A percentile compares a stretch with the other conserved stretches of the same genome.
Conservation (phyloP, 2,329 filamentous ascomycete genomes). For the Kalmusia sp. region DNA sequence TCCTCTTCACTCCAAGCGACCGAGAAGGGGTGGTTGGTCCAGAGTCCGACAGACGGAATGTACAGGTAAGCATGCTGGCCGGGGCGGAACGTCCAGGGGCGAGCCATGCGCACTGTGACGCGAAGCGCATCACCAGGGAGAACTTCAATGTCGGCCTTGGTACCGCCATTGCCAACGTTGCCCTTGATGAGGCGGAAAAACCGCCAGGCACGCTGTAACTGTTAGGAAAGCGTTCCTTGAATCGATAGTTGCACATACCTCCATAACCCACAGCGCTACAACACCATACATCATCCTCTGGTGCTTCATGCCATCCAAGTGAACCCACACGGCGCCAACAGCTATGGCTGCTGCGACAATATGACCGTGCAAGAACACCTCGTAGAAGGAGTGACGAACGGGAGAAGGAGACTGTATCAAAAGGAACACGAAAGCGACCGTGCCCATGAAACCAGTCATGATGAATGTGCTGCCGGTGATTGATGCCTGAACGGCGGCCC, state of each 20-base stretch:
- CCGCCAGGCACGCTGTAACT: constrained; percentile 49
- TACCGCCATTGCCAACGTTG: constrained; percentile 72
- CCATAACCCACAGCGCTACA: constrained; percentile 71
- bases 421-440: constrained; percentile 67
- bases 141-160: constrained; percentile 74
- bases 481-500: constrained; percentile 52
- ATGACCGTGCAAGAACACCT: constrained; percentile 77
- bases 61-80: constrained; percentile 84
- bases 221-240: constrained; percentile 10
- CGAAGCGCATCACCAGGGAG: constrained; percentile 78
- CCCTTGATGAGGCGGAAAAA: constrained; percentile 65
- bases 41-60: constrained; percentile 73
- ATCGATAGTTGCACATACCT: constrained; percentile 44
- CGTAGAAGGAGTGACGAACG: constrained; percentile 79
- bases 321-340: constrained; percentile 72
- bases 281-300: constrained; percentile 68
- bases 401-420: constrained; percentile 73
- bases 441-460: constrained; percentile 68
- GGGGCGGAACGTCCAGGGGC: constrained; percentile 77
- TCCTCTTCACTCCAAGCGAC: constrained; percentile 78
- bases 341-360: constrained; percentile 67
- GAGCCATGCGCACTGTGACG: constrained; percentile 75
- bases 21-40: constrained; percentile 81
- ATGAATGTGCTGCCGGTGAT: constrained; percentile 58
- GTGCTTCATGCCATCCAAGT: constrained; percentile 61